phyloP scores from a whole-genome alignment of 2,329 filamentous ascomycete species.

The Aspergillus sp. region DNA sequence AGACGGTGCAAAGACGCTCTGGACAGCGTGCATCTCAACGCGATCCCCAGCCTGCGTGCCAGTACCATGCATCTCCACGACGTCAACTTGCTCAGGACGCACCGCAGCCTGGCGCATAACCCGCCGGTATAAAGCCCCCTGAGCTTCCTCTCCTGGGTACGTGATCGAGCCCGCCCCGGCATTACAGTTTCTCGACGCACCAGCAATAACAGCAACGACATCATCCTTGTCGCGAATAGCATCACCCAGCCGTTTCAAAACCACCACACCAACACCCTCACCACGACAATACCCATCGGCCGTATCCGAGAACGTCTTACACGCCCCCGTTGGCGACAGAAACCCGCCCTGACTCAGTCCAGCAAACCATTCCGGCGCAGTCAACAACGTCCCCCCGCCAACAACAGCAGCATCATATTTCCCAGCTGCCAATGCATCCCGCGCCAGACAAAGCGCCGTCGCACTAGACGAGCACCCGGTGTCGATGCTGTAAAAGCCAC shows the following conservation, averaged over 20 bases:
- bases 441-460: conserved; percentile 69
- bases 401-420: conserved; percentile 79
- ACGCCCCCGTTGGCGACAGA: conserved; percentile 39
- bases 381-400: conserved; percentile 62
- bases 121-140: conserved; percentile 35
- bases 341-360: conserved; percentile 60
- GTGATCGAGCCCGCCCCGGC: conserved; percentile 48
- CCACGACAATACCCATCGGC: conserved; percentile 57
- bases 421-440: conserved; percentile 67
- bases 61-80: conserved; percentile 43
- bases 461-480: conserved; percentile 74
- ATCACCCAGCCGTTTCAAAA: conserved; percentile 52
- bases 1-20: conserved; percentile 26
- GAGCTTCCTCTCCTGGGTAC: conserved; percentile 39
- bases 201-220: conserved; percentile 41
- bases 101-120: conserved; percentile 37
- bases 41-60: conserved; percentile 40
- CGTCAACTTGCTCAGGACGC: conserved; percentile 35
- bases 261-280: conserved; percentile 50
- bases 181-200: conserved; percentile 40
- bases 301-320: conserved; percentile 50
- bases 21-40: conserved; percentile 38
- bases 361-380: conserved; percentile 68
- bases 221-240: conserved; percentile 52
- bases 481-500: conserved; percentile 69